Base-by-base conservation (phyloP, 805 yeast genomes). In the Starmerella kuoi region DNA sequence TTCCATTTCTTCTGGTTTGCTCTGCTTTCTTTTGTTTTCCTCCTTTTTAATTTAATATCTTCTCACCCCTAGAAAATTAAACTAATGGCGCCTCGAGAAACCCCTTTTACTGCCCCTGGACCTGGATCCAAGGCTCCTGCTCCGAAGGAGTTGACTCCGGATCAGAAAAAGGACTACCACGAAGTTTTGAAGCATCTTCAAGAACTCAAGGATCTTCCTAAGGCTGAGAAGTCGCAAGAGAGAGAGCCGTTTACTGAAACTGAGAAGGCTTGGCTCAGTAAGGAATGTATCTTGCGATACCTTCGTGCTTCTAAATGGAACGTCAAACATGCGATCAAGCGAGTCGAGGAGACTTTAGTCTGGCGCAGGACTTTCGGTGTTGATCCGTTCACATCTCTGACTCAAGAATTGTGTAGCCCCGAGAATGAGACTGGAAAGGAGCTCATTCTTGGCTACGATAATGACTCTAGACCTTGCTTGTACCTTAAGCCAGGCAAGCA, bases 341-440 rank as follows among this genome's bases (percentile, higher is more conserved):
- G 98, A 55, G 67, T 91, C 9, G 79, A 76, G 50, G 73, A 74
- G 19, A 79, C 97, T 0, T 51, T 91, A 18, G 77, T 83, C 3
- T 91, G 98, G 98, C 76, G 98, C 65, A 76, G 96, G 53, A 88
- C 82, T 51, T 87, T 86, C 58, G 96, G 96, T 20, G 77, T 81
- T 27, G 62, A 61, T 34, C 62, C 64, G n/a, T 32, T 49, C 30
- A 26, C 55, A n/a, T 31, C 35, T 7, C 51, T 66, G 36, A 48
- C 62, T 14, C 54, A 61, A 2, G 65, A 60, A 14, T 28, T 55
- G 35, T 62, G 64, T 12, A 48, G 73, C 0, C 69, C 62, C 1
- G 96, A 91, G 64, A 81, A 83, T 60, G 87, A 76, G 58, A 79
- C 94, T 0, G 99, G 98, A 43, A 91, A 91, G 61, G 85, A 88